These are phyloP conservation scores for Hypoxylon rubiginosum DNA, from an alignment of 2,329 filamentous ascomycete genomes.

Conservation along the genomic window DNA sequence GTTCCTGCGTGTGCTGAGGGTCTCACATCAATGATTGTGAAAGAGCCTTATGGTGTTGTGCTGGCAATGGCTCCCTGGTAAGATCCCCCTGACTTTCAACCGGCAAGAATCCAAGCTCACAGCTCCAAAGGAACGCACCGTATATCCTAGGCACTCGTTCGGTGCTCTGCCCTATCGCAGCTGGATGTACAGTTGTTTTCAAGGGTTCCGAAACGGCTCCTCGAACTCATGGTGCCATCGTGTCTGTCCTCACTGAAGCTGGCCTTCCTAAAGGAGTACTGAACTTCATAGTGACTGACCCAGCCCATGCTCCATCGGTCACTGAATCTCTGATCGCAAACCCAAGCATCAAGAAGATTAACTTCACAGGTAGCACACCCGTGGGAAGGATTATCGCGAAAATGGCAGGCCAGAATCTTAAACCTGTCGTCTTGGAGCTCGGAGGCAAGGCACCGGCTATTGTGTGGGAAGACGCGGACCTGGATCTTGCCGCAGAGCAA, in stretches of 20 bases:
- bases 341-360: conserved; percentile 73
- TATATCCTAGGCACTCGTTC: conserved; percentile 58
- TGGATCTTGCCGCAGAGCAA: conserved; percentile 71
- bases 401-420: conserved; percentile 73
- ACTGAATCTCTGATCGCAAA: conserved; percentile 73
- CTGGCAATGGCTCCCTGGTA: conserved; percentile 77
- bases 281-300: conserved; percentile 72
- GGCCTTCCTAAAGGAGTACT: conserved; percentile 75
- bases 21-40: conserved; percentile 69
- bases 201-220: conserved; percentile 74
- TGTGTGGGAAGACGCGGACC: conserved; percentile 75
- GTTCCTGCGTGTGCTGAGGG: conserved; percentile 56
- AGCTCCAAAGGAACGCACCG: conserved; percentile 57
- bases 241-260: conserved; percentile 70
- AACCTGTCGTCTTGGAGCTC: conserved; percentile 77
- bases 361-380: conserved; percentile 77
- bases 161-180: conserved; percentile 71
- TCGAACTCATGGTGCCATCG: conserved; percentile 68
- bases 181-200: conserved; percentile 73
- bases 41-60: conserved; percentile 76
- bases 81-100: conserved; percentile 9
- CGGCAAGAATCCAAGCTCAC: conserved; percentile 20
- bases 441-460: conserved; percentile 78
- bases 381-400: conserved; percentile 75
- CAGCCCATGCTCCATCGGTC: conserved; percentile 69